Evolutionary conservation across 106 monocot species (phyloP), one percentile per base, ranked within the genome.

Genomic region (Dendrobium huoshanense): DNA sequence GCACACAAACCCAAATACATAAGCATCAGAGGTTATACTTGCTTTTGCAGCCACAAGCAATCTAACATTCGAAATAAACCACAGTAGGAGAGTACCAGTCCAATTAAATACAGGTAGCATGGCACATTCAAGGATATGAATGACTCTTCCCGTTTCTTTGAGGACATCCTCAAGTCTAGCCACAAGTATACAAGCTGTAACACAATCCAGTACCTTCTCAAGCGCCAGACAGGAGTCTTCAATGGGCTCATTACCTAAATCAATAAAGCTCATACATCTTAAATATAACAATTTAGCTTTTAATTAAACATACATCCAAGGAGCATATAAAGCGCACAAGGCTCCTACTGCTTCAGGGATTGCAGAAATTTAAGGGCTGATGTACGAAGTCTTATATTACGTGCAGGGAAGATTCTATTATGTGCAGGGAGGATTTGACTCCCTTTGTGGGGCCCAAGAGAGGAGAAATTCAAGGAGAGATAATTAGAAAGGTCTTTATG

Each of bases 181-280:
- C 55, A 95, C 83, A 75, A 82, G 83, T 56, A 98, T 81, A 78
- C 82, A 88, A 76, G 98, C 84, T 77, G 92, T 77, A 40, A 92
- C 48, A 85, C 98, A 98, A 83, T 89, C 87, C 33, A 98, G 18
- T 78, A 91, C 98, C 79, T 98, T 98, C 44, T 98, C 92, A 79
- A 98, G 86, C 49, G 91, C 84, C 73, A 75, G 64, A 79, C 92
- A 81, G 31, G 72, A 49, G 55, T 84, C 88, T 82, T 93, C 92
- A 81, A 42, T 61, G 20, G 64, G 76, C 24, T 87, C 86, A 81
- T 85, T 77, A 25, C 83, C 92, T 92, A 85, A 81, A 87, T 31
- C 31, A 77, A 78, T 19, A 56, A 81, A 67, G 24, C n/a, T 29
- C 41, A 65, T 64, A 41, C 18, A 20, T 13, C 8, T 45, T 27